Percentiles rank a stretch among this genome's conserved stretches.
Conservation (phyloP, 768 basidiomycete species). For the Leccinum arenicola region DNA sequence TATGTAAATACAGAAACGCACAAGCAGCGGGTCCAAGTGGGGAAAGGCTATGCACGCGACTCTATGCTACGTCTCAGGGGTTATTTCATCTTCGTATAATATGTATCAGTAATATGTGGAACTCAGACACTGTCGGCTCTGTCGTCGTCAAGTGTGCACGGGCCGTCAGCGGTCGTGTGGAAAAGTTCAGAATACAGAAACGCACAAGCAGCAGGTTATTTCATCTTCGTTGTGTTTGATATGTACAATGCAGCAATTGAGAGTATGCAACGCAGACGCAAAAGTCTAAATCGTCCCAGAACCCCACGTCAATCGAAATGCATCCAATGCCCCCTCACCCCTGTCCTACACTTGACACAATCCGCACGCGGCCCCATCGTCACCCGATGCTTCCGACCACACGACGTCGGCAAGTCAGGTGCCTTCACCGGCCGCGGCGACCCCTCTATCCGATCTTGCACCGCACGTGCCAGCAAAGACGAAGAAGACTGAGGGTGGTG, state of each 20-base stretch:
- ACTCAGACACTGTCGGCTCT: neutral
- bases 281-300: neutral
- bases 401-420: constrained; percentile 14
- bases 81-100: no score
- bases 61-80: no score
- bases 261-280: neutral
- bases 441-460: constrained; percentile 15
- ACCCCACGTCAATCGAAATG: constrained; percentile 48
- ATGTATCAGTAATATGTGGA: neutral
- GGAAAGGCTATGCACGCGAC: no score
- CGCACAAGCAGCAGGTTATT: neutral
- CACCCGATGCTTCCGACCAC: constrained; percentile 44
- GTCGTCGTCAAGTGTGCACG: neutral
- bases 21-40: no score
- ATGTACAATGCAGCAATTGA: constrained; percentile 3
- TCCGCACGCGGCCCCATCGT: constrained; percentile 72
- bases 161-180: neutral
- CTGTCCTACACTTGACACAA: constrained; percentile 62
- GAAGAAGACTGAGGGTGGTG: neutral
- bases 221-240: neutral
- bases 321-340: constrained; percentile 70
- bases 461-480: neutral
- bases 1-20: no score
- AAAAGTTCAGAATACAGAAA: neutral
- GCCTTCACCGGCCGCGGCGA: constrained; percentile 16